Percentiles rank a stretch among this genome's conserved stretches.
Conservation (phyloP, 2,329 filamentous ascomycete genomes). For the Hypoxylon sp. region DNA sequence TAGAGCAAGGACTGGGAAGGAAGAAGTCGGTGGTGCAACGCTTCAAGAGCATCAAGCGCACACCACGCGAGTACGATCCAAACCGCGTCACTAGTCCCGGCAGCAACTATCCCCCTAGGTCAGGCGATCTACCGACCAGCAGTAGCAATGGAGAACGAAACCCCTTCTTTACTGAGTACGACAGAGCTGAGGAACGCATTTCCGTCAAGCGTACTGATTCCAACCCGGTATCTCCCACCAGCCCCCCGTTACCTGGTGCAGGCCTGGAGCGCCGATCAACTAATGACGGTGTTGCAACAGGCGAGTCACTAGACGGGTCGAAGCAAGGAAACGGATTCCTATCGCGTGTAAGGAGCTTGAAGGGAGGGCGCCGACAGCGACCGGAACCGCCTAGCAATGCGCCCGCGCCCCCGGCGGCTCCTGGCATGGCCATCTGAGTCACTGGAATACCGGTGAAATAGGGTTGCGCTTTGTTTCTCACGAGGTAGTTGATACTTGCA, state of each 20-base stretch:
- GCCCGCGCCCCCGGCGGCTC: constrained; percentile 36
- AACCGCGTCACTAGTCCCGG: constrained; percentile 73
- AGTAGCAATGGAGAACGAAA: constrained; percentile 70
- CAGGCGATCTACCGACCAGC: constrained; percentile 58
- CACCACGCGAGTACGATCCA: constrained; percentile 73
- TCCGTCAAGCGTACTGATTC: constrained; percentile 60
- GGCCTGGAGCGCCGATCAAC: constrained; percentile 76
- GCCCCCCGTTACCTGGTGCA: constrained; percentile 66
- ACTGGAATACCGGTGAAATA: background rate
- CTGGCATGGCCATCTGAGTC: constrained; percentile 46
- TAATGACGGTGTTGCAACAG: constrained; percentile 64
- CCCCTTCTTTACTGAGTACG: constrained; percentile 88
- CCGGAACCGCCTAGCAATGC: constrained; percentile 54
- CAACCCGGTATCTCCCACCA: constrained; percentile 58
- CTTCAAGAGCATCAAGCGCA: constrained; percentile 85
- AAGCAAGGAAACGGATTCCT: constrained; percentile 74
- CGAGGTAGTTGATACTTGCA: constrained; percentile 24
- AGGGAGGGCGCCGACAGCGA: constrained; percentile 73
- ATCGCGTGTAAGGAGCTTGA: constrained; percentile 85
- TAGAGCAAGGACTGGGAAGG: constrained; percentile 76
- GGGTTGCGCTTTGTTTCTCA: constrained; percentile 34
- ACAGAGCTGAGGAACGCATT: constrained; percentile 67
- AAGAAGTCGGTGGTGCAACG: constrained; percentile 97
- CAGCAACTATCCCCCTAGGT: constrained; percentile 58
- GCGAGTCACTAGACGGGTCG: constrained; percentile 62